Evolutionary conservation across 768 basidiomycete species (phyloP), one percentile per base, ranked within the genome.

Genomic region (Tylopilus vinaceipallidus): DNA sequence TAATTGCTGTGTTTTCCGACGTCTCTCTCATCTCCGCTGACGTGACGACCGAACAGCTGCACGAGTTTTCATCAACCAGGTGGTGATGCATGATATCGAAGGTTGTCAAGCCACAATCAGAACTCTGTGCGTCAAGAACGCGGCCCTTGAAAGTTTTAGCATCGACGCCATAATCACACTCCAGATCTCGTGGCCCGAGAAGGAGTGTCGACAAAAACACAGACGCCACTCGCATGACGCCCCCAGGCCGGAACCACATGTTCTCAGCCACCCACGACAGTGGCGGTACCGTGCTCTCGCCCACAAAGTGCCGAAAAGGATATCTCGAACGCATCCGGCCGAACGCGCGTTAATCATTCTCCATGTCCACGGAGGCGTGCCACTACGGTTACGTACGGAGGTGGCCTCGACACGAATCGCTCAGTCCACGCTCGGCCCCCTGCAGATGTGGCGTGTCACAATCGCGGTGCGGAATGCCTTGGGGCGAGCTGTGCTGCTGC

Each of bases 231-330:
- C 41, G 14, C 52, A 54, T 23, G 53, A 49, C 26, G 23, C 23
- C 41, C 47, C 61, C 61, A 50, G 47, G 53, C 48, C n/a, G 35
- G 32, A 56, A 55, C 49, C 64, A 61, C 63, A 49, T 66, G 62
- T 55, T 46, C 2, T 6, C 35, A 55, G 52, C 55, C 57, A 53
- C 49, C 45, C 49, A 55, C 43, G 47, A 40, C 17, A 46, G 52
- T 65, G 61, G 61, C 48, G 33, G 38, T 47, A 41, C 19, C 39
- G n/a, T 47, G 32, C 14, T 32, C 19, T 39, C 33, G 14, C 35
- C 41, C 43, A 47, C 61, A 53, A 58, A 57, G 48, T 42, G 27
- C 27, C 23, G 9, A 7, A 40, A 45, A 14, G 38, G 37, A 33
- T 40, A 19, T 27, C 17, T 39, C n/a, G 22, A 37, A 29, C 38